Percentiles rank a stretch among this genome's conserved stretches.
Evolutionary conservation across 306 rosid species (phyloP).

Genomic region (Mimosa bimucronata): DNA sequence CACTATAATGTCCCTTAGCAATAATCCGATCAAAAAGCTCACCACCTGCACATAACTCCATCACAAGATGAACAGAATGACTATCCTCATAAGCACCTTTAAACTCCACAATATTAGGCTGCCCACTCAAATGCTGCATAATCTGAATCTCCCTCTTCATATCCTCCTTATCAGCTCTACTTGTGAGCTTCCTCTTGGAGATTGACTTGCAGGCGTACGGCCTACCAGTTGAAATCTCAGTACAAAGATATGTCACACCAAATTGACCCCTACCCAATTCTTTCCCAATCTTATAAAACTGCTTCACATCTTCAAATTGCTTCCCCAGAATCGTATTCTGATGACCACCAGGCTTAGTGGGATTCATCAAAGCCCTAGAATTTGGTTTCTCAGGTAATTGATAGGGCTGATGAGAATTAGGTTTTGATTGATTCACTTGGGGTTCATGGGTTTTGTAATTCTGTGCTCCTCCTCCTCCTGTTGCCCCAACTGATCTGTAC

Average conservation of each 20-base stretch:
- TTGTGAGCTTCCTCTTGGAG: constrained; percentile 77
- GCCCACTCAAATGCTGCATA: constrained; percentile 94
- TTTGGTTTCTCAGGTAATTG: constrained; percentile 53
- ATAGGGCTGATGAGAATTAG: constrained; percentile 40
- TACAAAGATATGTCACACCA: constrained; percentile 79
- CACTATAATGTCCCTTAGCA: constrained; percentile 89
- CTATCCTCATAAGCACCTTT: constrained; percentile 88
- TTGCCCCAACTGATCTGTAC: constrained; percentile 45
- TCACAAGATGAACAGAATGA: constrained; percentile 77
- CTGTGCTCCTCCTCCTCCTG: constrained; percentile 36
- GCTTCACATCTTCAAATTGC: constrained; percentile 72
- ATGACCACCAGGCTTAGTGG: constrained; percentile 26
- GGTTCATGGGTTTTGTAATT: constrained; percentile 54
- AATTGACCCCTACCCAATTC: constrained; percentile 93
- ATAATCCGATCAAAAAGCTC: constrained; percentile 88
- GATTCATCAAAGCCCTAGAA: constrained; percentile 42
- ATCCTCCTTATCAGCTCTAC: constrained; percentile 72
- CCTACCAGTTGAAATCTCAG: constrained; percentile 65
- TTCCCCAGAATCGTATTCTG: constrained; percentile 70
- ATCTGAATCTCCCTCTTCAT: constrained; percentile 89
- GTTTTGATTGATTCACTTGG: constrained; percentile 48
- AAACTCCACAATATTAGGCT: constrained; percentile 87
- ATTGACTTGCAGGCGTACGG: constrained; percentile 84
- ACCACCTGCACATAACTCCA: constrained; percentile 95
- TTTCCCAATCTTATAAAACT: constrained; percentile 60